phyloP scores from a whole-genome alignment of 805 yeast species.

The Metschnikowia colocasiae region DNA sequence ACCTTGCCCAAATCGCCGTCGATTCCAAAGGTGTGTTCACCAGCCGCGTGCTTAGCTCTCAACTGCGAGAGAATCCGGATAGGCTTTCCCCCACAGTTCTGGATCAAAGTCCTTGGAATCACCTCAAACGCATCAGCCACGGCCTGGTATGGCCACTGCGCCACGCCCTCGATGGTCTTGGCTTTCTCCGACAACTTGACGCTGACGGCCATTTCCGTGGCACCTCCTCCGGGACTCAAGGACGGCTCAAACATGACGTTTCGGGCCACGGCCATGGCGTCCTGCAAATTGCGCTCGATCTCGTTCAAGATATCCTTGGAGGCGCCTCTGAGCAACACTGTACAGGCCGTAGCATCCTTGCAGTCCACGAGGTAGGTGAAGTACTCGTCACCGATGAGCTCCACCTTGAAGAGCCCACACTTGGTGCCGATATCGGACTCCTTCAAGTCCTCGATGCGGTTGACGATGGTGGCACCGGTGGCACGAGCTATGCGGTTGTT shows the following conservation, averaged over 20 bases:
- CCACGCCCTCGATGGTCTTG: constrained; percentile 87
- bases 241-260: constrained; percentile 94
- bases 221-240: constrained; percentile 98
- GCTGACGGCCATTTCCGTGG: constrained; percentile 97
- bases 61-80: constrained; percentile 83
- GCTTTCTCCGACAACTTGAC: constrained; percentile 88
- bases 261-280: constrained; percentile 97
- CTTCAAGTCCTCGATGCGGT: constrained; percentile 89
- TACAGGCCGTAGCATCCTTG: constrained; percentile 86
- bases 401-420: constrained; percentile 91
- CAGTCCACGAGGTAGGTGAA: constrained; percentile 82
- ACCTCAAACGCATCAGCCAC: constrained; percentile 99
- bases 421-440: constrained; percentile 84
- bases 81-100: constrained; percentile 97
- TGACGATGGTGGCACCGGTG: constrained; percentile 96
- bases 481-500: constrained; percentile 96
- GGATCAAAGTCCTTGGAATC: constrained; percentile 94
- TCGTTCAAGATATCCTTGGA: constrained; percentile 95
- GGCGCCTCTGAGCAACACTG: constrained; percentile 90
- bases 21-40: constrained; percentile 79
- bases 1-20: constrained; percentile 94
- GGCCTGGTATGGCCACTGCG: constrained; percentile 98
- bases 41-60: constrained; percentile 95
- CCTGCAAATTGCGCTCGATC: constrained; percentile 94
- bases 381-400: constrained; percentile 95